These are phyloP conservation scores for Epichloe gansuensis DNA, from an alignment of 2,329 filamentous ascomycete genomes.

Conservation along the genomic window DNA sequence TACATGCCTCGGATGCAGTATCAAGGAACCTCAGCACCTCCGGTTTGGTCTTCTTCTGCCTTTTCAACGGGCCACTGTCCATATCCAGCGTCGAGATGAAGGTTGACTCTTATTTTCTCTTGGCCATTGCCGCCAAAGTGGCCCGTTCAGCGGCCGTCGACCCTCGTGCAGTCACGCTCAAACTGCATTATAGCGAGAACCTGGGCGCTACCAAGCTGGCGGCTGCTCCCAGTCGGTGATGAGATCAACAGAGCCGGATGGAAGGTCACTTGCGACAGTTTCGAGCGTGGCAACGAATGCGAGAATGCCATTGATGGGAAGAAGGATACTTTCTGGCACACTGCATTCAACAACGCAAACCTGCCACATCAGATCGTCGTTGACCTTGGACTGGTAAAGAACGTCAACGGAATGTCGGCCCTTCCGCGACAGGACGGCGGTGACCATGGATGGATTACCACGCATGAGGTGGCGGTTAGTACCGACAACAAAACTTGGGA, in stretches of 20 bases:
- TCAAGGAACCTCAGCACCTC: too few species aligned
- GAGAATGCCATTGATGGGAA: conserved; percentile 17
- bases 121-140: neutral
- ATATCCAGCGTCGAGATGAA: neutral
- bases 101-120: neutral
- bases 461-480: conserved; percentile 18
- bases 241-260: conserved; percentile 10
- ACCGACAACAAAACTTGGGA: conserved; percentile 16
- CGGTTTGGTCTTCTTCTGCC: neutral
- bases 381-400: conserved; percentile 15
- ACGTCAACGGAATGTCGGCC: conserved; percentile 19
- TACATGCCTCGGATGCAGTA: too few species aligned
- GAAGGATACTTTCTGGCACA: conserved; percentile 19
- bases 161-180: neutral
- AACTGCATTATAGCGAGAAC: conserved; percentile 1
- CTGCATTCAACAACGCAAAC: conserved; percentile 4
- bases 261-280: conserved; percentile 18
- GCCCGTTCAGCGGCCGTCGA: neutral
- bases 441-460: conserved; percentile 15
- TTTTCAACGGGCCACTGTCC: neutral
- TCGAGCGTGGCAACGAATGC: conserved; percentile 16
- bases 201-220: conserved; percentile 2
- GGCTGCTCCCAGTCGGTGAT: conserved; percentile 5
- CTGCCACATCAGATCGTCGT: conserved; percentile 20
- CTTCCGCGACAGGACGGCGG: conserved; percentile 17